Evolutionary conservation across 139 green algal species (phyloP), one percentile per base, ranked within the genome.

Genomic region (Tetraselmis chui): DNA sequence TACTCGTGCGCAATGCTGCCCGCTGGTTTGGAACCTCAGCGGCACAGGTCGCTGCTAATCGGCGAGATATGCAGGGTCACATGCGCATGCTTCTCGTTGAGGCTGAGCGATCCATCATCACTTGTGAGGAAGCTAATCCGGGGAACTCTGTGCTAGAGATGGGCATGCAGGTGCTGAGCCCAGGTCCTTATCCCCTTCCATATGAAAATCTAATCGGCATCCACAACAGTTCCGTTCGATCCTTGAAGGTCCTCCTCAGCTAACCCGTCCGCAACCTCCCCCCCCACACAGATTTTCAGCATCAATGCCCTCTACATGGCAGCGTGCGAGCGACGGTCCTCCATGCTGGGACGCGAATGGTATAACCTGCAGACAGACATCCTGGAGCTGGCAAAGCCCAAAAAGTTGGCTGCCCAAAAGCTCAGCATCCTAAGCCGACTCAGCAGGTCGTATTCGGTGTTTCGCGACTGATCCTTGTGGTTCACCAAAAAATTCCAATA

Each of bases 81-180:
- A 45, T 79, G 76, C 76, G 76, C 29, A 79, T 79, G 76, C 76
- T 79, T 5, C 29, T 79, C 29, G 29, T 79, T 5, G 76, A 79
- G 76, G 76, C 29, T 5, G 76, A 79, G 29, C 29, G 76, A 5
- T 5, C 76, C 29, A 45, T 79, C 29, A 31, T 45, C 45, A 67
- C 45, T 22, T 67, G 45, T 18, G 45, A 67, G 45, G 45, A 67
- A 5, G 45, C 45, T 18, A 67, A 67, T 18, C 11, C 45, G 11
- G 18, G 45, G 45, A 18, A 67, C 45, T 5, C 45, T 5, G 29
- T 18, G 29, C 29, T 45, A 22, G 11, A 79, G 29, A 79, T 45
- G 29, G 29, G 29, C 5, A 45, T 79, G 76, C 76, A 79, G 76
- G 29, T 79, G 29, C 11, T 5, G 45, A 18, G 29, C n/a, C n/a